These are phyloP conservation scores for Clohesyomyces aquaticus DNA, from an alignment of 495 filamentous ascomycete genomes.

Conservation along the genomic window DNA sequence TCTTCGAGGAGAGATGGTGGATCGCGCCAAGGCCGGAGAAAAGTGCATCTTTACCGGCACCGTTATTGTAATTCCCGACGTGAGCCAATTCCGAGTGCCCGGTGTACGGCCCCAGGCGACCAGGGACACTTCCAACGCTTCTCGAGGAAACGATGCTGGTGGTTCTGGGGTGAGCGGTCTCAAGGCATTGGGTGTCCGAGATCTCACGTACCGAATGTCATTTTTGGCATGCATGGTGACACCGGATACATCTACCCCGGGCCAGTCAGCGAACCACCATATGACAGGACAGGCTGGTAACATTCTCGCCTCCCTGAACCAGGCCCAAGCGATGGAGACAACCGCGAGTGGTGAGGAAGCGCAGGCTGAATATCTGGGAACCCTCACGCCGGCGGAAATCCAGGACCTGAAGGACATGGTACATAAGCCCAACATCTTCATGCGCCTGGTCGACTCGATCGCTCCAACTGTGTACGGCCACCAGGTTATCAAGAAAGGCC, in stretches of 20 bases:
- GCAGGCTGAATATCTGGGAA: slow-evolving; percentile 83
- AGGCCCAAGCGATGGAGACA: slow-evolving; percentile 65
- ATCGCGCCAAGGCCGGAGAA: slow-evolving; percentile 94
- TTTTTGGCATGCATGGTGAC: slow-evolving; percentile 98
- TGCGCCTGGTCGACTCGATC: slow-evolving; percentile 89
- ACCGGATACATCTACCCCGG: slow-evolving; percentile 80
- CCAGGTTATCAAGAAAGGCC: slow-evolving; percentile 95
- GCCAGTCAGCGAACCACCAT: slow-evolving; percentile 64
- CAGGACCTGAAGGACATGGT: slow-evolving; percentile 91
- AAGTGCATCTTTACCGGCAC: slow-evolving; percentile 97
- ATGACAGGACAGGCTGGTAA: slow-evolving; percentile 73
- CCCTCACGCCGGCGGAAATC: slow-evolving; percentile 81
- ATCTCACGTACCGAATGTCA: slow-evolving; percentile 94
- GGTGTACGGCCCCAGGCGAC: slow-evolving; percentile 84
- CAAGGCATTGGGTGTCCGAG: slow-evolving; percentile 89
- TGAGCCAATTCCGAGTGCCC: slow-evolving; percentile 90
- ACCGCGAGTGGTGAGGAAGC: slow-evolving; percentile 75
- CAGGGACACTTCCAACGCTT: slow-evolving; percentile 73
- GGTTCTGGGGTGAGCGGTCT: slow-evolving; percentile 85
- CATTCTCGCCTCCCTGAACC: slow-evolving; percentile 79
- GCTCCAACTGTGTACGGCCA: slow-evolving; percentile 97
- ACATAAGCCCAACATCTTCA: slow-evolving; percentile 92
- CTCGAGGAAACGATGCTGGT: slow-evolving; percentile 76
- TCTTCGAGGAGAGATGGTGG: slow-evolving; percentile 96
- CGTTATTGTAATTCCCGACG: slow-evolving; percentile 94